Base-by-base conservation (phyloP, 2,329 filamentous ascomycete genomes). In the Coniochaeta ligniaria region DNA sequence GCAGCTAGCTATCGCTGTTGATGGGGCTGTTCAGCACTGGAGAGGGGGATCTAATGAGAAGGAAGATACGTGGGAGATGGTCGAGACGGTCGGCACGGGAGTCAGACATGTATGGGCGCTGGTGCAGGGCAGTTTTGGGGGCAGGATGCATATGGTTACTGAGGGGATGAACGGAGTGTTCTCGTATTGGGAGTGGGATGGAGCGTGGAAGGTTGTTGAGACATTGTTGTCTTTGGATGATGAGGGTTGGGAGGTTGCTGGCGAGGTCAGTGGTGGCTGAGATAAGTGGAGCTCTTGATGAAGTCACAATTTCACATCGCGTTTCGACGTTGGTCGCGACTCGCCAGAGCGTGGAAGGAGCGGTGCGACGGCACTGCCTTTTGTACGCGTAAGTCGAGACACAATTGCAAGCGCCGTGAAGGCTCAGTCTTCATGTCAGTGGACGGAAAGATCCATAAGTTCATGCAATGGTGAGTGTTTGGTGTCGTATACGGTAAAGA, bases 21-120 rank as follows among this genome's bases (percentile, higher is more conserved):
- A 62, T 22, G 65, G 65, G 1, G 33, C 31, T 1, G 62, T 67
- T 17, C 63, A 67, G 62, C 64, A 67, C 57, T 67, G 65, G 65
- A 33, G 43, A 47, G 35, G 64, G 24, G 20, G 17, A 0, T 0
- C 9, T 36, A 14, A 1, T 20, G 8, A 35, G 7, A n/a, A 6
- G 36, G 45, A 57, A 41, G n/a, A 38, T 11, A 14, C 59, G 22
- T 65, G 63, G 64, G 17, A 43, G 36, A 43, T 65, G 62, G 45
- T 57, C 3, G 60, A 66, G 35, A 60, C 56, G 3, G 55, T 33
- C 1, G 62, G 59, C 6, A 22, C 43, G 4, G 60, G 55, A 3
- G 59, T 65, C 3, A 64, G 57, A 57, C 57, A 63, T 38, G 64
- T 63, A 0, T 65, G 60, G 62, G 62, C 58, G 26, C 36, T 66